phyloP scores from a whole-genome alignment of 73 alveolate species.

The Halteria grandinella region DNA sequence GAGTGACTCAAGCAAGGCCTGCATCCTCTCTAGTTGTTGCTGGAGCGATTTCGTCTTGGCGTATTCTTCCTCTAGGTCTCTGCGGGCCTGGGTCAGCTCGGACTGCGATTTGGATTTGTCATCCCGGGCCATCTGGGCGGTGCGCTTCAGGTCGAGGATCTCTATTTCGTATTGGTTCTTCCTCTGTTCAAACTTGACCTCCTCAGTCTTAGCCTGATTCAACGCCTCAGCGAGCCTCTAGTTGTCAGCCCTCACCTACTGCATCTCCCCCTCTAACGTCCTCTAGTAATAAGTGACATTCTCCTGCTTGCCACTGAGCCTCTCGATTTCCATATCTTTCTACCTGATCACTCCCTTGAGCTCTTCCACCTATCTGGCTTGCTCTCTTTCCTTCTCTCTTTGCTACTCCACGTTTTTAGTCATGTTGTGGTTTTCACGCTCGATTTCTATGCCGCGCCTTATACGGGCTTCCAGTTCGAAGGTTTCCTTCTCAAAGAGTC shows the following conservation, averaged over 20 bases:
- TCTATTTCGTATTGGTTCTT: slow-evolving; percentile 49
- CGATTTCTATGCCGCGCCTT: slow-evolving; percentile 45
- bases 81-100: slow-evolving; percentile 8
- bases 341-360: slow-evolving; percentile 14
- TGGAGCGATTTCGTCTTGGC: background rate
- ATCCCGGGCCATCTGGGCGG: background rate
- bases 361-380: slow-evolving; percentile 30
- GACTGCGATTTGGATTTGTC: slow-evolving; percentile 27
- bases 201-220: slow-evolving; percentile 24
- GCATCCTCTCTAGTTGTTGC: slow-evolving; percentile 50
- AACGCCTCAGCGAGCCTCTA: slow-evolving; percentile 1
- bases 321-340: slow-evolving; percentile 36
- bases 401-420: background rate
- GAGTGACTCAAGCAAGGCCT: slow-evolving; percentile 51
- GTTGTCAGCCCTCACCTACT: slow-evolving; percentile 19
- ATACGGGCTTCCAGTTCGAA: slow-evolving; percentile 32
- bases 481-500: slow-evolving; percentile 54
- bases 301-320: slow-evolving; percentile 11
- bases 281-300: background rate
- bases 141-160: slow-evolving; percentile 52
- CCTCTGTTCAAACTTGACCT: slow-evolving; percentile 50
- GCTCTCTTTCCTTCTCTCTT: slow-evolving; percentile 30
- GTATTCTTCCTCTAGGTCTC: slow-evolving; percentile 50
- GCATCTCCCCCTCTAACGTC: slow-evolving; percentile 46
- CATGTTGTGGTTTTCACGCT: background rate